These are phyloP conservation scores for Alternaria gaisen DNA, from an alignment of 2,329 filamentous ascomycete species.

Conservation along the genomic window DNA sequence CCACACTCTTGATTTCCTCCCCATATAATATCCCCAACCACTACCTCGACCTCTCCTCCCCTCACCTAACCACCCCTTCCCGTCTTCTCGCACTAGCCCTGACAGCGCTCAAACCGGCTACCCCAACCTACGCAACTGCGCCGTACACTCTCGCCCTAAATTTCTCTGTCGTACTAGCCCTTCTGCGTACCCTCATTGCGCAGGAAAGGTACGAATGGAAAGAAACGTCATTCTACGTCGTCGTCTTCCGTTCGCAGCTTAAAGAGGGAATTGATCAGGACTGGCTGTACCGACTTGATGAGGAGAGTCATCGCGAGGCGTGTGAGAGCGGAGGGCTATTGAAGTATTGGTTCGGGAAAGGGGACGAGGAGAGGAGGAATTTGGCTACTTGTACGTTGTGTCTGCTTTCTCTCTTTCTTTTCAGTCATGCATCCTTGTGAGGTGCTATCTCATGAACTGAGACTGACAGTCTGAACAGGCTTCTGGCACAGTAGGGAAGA, in stretches of 20 bases:
- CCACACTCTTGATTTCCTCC: conserved; percentile 68
- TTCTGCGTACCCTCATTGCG: conserved; percentile 63
- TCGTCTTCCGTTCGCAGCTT: conserved; percentile 81
- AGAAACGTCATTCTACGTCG: conserved; percentile 77
- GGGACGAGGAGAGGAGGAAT: conserved; percentile 75
- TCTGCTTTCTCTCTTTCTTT: neutral
- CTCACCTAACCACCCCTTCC: conserved; percentile 67
- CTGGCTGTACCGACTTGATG: conserved; percentile 76
- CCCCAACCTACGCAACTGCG: conserved; percentile 78
- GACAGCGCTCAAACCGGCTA: conserved; percentile 67
- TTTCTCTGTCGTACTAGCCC: conserved; percentile 70
- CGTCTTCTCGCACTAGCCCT: conserved; percentile 77
- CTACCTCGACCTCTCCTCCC: conserved; percentile 73
- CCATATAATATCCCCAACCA: conserved; percentile 78
- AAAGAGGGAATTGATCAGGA: conserved; percentile 71
- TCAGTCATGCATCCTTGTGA: neutral
- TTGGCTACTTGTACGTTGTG: conserved; percentile 72
- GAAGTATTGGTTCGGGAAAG: conserved; percentile 91
- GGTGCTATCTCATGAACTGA: no score
- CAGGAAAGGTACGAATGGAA: conserved; percentile 64
- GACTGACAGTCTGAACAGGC: conserved; percentile 58
- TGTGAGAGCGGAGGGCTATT: conserved; percentile 80
- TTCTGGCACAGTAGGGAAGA: conserved; percentile 68
- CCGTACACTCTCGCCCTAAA: conserved; percentile 80
- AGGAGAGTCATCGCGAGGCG: conserved; percentile 81